These are phyloP conservation scores for Citrus unshiu DNA, from an alignment of 345 rosid genomes.

Conservation along the genomic window DNA sequence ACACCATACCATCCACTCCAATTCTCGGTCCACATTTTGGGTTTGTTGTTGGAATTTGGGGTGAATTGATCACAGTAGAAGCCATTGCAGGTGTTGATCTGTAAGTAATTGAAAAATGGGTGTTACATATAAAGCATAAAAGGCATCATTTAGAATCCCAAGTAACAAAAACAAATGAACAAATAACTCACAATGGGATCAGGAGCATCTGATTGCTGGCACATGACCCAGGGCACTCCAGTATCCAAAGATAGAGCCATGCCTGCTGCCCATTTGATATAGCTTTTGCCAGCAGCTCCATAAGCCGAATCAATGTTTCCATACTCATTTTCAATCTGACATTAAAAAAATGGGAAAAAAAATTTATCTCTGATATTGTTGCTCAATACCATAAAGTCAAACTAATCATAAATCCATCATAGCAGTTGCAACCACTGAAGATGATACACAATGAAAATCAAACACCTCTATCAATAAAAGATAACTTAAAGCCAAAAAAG, in stretches of 20 bases:
- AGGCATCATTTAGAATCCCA: neutral
- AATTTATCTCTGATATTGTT: neutral
- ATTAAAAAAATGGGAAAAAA: neutral
- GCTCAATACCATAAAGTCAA: constrained; percentile 3
- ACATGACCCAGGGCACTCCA: constrained; percentile 99
- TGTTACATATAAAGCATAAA: neutral
- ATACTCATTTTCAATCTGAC: constrained; percentile 94
- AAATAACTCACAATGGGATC: constrained; percentile 73
- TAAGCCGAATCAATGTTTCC: constrained; percentile 66
- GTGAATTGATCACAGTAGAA: constrained; percentile 97
- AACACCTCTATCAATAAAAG: neutral
- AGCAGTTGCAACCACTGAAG: neutral
- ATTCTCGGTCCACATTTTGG: constrained; percentile 97
- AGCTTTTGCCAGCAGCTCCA: constrained; percentile 72
- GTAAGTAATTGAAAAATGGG: constrained; percentile 13
- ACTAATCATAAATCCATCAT: neutral
- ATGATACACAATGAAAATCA: constrained; percentile 4
- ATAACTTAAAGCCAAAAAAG: constrained; percentile 1
- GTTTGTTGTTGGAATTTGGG: constrained; percentile 80
- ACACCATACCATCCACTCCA: constrained; percentile 88
- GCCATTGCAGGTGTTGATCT: constrained; percentile 97
- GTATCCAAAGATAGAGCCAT: constrained; percentile 86
- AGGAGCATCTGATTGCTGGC: constrained; percentile 93
- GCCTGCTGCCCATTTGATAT: constrained; percentile 84
- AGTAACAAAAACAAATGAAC: neutral